A percentile compares a stretch with the other conserved stretches of the same genome.
Conservation (phyloP, 2,329 filamentous ascomycete species). For the Penicillium sp. region DNA sequence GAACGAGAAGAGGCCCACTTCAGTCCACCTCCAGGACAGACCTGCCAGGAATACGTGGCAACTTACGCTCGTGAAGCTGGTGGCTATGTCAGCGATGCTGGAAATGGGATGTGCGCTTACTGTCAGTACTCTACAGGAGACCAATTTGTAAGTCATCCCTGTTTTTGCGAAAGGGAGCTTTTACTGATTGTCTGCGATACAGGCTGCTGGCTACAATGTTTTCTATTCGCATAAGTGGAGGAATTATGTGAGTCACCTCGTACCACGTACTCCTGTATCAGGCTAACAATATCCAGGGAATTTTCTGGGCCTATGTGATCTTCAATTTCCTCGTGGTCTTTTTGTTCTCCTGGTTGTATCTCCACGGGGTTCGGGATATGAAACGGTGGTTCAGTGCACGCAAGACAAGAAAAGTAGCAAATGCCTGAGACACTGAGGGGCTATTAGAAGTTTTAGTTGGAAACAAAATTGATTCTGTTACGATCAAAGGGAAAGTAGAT, state of each 20-base stretch:
- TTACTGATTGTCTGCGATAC: neutral
- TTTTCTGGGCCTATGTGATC: constrained; percentile 62
- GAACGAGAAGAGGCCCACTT: constrained; percentile 62
- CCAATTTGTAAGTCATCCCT: constrained; percentile 51
- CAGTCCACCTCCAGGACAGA: constrained; percentile 57
- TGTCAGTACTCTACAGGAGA: constrained; percentile 65
- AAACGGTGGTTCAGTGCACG: constrained; percentile 34
- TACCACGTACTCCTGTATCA: neutral
- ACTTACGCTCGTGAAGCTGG: constrained; percentile 55
- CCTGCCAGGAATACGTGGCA: constrained; percentile 61
- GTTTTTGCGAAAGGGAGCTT: neutral
- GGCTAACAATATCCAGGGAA: constrained; percentile 41
- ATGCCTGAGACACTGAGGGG: neutral
- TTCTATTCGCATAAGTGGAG: constrained; percentile 64
- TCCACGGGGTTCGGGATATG: constrained; percentile 38
- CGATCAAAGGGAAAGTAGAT: neutral
- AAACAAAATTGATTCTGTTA: neutral
- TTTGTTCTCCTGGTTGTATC: constrained; percentile 55
- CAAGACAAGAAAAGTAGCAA: constrained; percentile 24
- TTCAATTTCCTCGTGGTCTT: constrained; percentile 64
- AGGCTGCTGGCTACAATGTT: constrained; percentile 56
- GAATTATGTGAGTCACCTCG: constrained; percentile 51
- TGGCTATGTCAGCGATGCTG: constrained; percentile 61
- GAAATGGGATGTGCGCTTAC: constrained; percentile 61
- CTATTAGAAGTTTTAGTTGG: neutral